Percentiles rank a stretch among this genome's conserved stretches.
phyloP scores from a whole-genome alignment of 2,329 filamentous ascomycete genomes.

The Aspergillus aculeatus region DNA sequence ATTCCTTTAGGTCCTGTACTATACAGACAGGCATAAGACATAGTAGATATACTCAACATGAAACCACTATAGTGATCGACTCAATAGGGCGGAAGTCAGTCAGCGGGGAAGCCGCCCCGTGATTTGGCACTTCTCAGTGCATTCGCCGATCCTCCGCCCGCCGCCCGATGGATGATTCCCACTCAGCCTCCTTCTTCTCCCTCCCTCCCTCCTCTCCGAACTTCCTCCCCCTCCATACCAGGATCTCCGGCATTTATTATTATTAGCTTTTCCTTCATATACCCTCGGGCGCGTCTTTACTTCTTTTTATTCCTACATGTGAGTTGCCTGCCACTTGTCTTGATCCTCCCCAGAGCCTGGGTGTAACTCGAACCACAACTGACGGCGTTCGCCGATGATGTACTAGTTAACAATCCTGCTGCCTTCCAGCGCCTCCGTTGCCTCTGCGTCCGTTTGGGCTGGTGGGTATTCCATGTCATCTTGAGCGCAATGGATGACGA shows the following conservation, averaged over 20 bases:
- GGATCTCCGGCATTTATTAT: no score
- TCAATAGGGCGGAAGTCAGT: conserved; percentile 8
- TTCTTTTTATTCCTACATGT: not conserved
- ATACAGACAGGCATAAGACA: not conserved
- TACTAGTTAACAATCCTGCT: conserved; percentile 29
- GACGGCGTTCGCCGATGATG: not conserved
- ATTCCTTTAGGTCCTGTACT: no score
- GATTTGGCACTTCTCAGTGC: conserved; percentile 11
- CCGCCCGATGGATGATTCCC: not conserved
- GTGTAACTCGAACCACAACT: not conserved
- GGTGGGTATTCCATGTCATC: conserved; percentile 7
- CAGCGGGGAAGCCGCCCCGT: conserved; percentile 16
- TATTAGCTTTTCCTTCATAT: no score
- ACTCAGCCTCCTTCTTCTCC: not conserved
- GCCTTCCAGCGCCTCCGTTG: conserved; percentile 26
- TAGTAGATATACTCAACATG: not conserved
- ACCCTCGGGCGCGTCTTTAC: not conserved
- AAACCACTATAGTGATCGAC: conserved; percentile 1
- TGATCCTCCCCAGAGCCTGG: not conserved
- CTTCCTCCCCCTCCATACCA: not conserved
- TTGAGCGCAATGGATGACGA: conserved; percentile 18
- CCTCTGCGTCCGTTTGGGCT: conserved; percentile 8
- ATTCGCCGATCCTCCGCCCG: not conserved
- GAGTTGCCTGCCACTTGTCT: not conserved
- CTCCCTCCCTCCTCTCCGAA: not conserved